A percentile compares a stretch with the other conserved stretches of the same genome.
These are phyloP conservation scores for Hypoxylon fragiforme DNA, from an alignment of 495 filamentous ascomycete species.

Conservation along the genomic window DNA sequence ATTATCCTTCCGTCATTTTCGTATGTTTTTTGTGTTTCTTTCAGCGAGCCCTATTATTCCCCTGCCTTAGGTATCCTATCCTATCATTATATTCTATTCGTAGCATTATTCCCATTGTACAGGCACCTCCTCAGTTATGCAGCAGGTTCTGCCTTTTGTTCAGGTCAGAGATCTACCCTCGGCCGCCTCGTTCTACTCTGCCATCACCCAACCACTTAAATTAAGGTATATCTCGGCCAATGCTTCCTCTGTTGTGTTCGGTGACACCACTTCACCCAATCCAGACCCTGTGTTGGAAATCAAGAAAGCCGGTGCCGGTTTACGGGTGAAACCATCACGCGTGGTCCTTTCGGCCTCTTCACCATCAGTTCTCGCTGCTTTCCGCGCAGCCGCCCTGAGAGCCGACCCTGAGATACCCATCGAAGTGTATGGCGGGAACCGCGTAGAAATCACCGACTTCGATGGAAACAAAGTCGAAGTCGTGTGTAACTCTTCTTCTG, in stretches of 20 bases:
- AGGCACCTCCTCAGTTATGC: constrained; percentile 30
- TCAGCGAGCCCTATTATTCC: background rate
- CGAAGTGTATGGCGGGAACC: constrained; percentile 32
- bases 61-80: too few species aligned
- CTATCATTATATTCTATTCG: background rate
- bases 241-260: constrained; percentile 38
- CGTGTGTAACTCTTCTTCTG: constrained; percentile 38
- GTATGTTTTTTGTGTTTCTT: too few species aligned
- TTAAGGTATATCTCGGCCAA: constrained; percentile 63
- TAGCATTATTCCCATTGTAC: background rate
- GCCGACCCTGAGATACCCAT: constrained; percentile 17
- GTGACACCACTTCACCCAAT: constrained; percentile 37
- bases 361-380: constrained; percentile 14
- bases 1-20: too few species aligned
- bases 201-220: constrained; percentile 72
- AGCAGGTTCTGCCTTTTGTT: constrained; percentile 45
- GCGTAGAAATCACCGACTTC: constrained; percentile 48
- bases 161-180: constrained; percentile 75
- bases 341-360: constrained; percentile 37
- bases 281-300: constrained; percentile 44
- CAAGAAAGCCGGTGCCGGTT: constrained; percentile 33
- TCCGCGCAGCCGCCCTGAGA: constrained; percentile 17
- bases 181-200: constrained; percentile 79
- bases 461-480: constrained; percentile 57
- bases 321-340: constrained; percentile 40